Percentiles rank a stretch among this genome's conserved stretches.
phyloP scores from a whole-genome alignment of 176 grass and related monocot species.

The Rhynchospora tenuis region DNA sequence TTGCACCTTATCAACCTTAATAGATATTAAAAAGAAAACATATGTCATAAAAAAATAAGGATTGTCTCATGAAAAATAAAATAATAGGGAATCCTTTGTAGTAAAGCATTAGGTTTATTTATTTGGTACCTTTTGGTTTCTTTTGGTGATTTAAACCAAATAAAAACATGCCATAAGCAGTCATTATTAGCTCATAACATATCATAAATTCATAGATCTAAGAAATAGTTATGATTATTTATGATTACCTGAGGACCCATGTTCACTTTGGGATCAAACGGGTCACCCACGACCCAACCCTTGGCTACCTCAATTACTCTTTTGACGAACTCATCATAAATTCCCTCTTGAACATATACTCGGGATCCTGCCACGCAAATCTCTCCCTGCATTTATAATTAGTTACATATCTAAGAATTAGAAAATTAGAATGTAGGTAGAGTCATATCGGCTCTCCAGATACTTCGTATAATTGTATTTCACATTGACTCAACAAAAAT shows the following conservation, averaged over 20 bases:
- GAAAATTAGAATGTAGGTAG: neutral
- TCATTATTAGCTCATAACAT: neutral
- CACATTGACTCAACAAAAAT: neutral
- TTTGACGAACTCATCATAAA: slow-evolving; percentile 79
- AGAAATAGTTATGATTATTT: neutral
- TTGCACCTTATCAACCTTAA: slow-evolving; percentile 67
- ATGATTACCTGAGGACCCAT: slow-evolving; percentile 69
- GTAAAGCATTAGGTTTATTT: neutral
- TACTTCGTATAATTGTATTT: neutral
- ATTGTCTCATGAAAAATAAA: neutral
- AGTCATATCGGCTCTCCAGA: no score
- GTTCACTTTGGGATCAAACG: slow-evolving; percentile 55
- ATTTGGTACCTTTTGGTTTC: neutral
- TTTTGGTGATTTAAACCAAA: neutral
- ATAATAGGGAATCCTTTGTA: neutral
- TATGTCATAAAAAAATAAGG: neutral
- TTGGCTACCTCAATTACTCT: slow-evolving; percentile 44
- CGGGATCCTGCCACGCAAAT: slow-evolving; percentile 64
- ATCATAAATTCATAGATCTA: neutral
- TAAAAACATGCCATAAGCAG: neutral
- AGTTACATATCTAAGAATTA: neutral
- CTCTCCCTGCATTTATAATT: slow-evolving; percentile 49
- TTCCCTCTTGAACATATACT: slow-evolving; percentile 90
- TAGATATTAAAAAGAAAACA: neutral
- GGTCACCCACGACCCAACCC: slow-evolving; percentile 68